These are phyloP conservation scores for Dillenia suffruticosa DNA, from an alignment of 164 flowering plant species.

Conservation along the genomic window DNA sequence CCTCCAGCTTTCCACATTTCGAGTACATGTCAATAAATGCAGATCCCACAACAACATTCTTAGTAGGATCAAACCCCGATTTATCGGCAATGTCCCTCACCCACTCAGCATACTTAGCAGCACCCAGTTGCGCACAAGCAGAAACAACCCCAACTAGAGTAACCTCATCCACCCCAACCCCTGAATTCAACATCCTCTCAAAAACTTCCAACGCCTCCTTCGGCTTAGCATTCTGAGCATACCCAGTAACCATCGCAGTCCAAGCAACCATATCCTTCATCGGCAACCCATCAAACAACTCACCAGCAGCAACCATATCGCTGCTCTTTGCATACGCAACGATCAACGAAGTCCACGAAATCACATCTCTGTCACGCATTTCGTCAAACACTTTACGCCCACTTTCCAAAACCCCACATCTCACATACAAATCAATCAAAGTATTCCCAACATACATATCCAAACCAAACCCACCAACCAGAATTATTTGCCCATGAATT, in stretches of 20 bases:
- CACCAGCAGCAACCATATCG: slow-evolving; percentile 23
- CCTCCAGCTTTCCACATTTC: slow-evolving; percentile 26
- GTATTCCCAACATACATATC: slow-evolving; percentile 56
- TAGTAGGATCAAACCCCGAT: slow-evolving; percentile 14
- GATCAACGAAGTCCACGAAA: slow-evolving; percentile 28
- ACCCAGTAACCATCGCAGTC: slow-evolving; percentile 35
- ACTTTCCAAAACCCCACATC: slow-evolving; percentile 21
- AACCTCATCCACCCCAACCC: slow-evolving; percentile 28
- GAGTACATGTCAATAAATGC: slow-evolving; percentile 32
- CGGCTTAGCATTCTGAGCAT: slow-evolving; percentile 27
- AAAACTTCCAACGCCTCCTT: slow-evolving; percentile 27
- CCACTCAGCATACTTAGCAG: slow-evolving; percentile 25
- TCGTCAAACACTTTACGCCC: slow-evolving; percentile 28
- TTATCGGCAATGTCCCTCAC: slow-evolving; percentile 22
- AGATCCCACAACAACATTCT: slow-evolving; percentile 24
- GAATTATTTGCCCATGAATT: slow-evolving; percentile 46
- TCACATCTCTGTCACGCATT: slow-evolving; percentile 27
- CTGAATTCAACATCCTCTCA: slow-evolving; percentile 18
- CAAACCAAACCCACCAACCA: slow-evolving; percentile 44
- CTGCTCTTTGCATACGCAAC: slow-evolving; percentile 26
- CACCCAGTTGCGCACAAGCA: slow-evolving; percentile 34
- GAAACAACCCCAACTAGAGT: slow-evolving; percentile 27
- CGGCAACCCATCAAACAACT: slow-evolving; percentile 18
- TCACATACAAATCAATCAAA: slow-evolving; percentile 30
- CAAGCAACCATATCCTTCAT: slow-evolving; percentile 30